Evolutionary conservation across 495 filamentous ascomycete species (phyloP).

Genomic region (Lineolata rhizophorae): DNA sequence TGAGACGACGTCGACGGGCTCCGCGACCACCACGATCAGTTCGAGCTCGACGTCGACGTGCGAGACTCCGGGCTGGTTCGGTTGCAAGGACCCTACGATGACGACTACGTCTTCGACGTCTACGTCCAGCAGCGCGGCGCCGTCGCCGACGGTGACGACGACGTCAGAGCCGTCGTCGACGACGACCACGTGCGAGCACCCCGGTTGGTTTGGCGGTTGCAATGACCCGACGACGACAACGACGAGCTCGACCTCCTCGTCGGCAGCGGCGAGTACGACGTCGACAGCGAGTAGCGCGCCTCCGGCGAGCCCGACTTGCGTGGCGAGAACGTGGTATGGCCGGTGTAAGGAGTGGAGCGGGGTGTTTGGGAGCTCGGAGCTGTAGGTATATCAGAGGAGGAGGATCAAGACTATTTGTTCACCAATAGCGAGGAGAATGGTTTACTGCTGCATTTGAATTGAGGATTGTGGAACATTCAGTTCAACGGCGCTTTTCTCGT

Average conservation of each 20-base stretch:
- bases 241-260: conserved; percentile 22
- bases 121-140: background rate
- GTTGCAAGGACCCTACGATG: conserved; percentile 20
- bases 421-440: background rate
- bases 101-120: conserved; percentile 10
- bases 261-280: conserved; percentile 14
- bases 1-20: conserved; percentile 21
- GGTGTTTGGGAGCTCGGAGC: too few species aligned
- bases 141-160: background rate
- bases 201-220: conserved; percentile 52
- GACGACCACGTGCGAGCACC: conserved; percentile 34
- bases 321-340: too few species aligned
- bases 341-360: too few species aligned
- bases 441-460: too few species aligned
- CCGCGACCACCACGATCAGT: conserved; percentile 18
- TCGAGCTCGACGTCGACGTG: conserved; percentile 20
- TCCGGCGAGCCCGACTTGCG: conserved; percentile 15
- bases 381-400: too few species aligned
- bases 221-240: conserved; percentile 34
- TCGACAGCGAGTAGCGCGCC: conserved; percentile 17
- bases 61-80: conserved; percentile 1
- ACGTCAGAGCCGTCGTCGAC: conserved; percentile 13
- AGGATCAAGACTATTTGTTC: too few species aligned
- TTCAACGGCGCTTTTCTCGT: too few species aligned
- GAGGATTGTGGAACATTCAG: too few species aligned